These are phyloP conservation scores for Metschnikowia vanudenii DNA, from an alignment of 805 yeast genomes.

Conservation along the genomic window DNA sequence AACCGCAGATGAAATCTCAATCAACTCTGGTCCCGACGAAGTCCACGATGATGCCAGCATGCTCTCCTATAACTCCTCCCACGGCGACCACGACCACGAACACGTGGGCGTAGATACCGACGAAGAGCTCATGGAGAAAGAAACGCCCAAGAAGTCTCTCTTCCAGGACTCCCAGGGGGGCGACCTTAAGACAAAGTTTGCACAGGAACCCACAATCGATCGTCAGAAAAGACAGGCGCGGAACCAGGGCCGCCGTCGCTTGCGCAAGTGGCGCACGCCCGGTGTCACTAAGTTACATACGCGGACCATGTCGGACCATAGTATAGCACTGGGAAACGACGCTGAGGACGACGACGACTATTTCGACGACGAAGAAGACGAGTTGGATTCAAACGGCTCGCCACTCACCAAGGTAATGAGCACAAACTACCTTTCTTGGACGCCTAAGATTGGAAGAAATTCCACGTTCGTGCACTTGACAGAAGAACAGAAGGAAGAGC, in stretches of 20 bases:
- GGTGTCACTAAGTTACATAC: constrained; percentile 10
- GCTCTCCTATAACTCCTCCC: constrained; percentile 1
- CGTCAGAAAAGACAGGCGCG: constrained; percentile 12
- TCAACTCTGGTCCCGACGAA: background rate
- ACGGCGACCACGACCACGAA: constrained; percentile 9
- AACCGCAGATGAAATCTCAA: constrained; percentile 4
- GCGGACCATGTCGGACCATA: constrained; percentile 12
- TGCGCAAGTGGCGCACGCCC: constrained; percentile 21
- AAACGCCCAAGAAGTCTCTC: background rate
- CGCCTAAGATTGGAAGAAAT: constrained; percentile 89
- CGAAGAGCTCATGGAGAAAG: constrained; percentile 11
- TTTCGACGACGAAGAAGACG: constrained; percentile 17
- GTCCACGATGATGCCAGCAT: constrained; percentile 4
- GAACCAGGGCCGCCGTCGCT: constrained; percentile 5
- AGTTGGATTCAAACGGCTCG: constrained; percentile 9
- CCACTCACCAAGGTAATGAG: constrained; percentile 38
- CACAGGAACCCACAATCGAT: constrained; percentile 17
- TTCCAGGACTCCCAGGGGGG: background rate
- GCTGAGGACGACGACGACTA: constrained; percentile 24
- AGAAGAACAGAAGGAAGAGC: constrained; percentile 83
- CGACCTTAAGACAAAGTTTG: constrained; percentile 14
- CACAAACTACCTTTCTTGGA: constrained; percentile 78
- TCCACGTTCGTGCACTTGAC: constrained; percentile 84
- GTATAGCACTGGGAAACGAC: constrained; percentile 9
- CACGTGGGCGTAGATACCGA: constrained; percentile 15